Conservation (phyloP, 768 basidiomycete species). For the Candolleomyces efflorescens region DNA sequence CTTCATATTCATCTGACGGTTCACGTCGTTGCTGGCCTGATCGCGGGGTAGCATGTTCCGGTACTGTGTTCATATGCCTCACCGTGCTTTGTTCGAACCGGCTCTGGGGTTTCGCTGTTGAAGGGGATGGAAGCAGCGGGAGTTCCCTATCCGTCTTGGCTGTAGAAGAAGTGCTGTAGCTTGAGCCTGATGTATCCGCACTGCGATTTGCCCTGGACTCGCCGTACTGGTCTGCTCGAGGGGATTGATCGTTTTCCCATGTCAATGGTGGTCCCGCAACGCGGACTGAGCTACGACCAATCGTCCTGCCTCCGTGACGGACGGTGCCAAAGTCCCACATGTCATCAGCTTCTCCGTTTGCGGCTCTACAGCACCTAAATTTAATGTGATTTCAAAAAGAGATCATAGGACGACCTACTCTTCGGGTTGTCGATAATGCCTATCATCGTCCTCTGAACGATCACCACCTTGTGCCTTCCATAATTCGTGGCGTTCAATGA, state of each 20-base stretch:
- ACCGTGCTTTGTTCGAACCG: conserved; percentile 64
- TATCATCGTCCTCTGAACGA: conserved; percentile 66
- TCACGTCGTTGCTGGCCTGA: conserved; percentile 33
- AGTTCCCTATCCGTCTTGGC: conserved; percentile 62
- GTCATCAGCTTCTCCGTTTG: conserved; percentile 66
- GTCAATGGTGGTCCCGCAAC: conserved; percentile 66
- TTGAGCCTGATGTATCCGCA: conserved; percentile 27
- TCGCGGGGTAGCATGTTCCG: conserved; percentile 18
- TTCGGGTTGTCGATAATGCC: conserved; percentile 50
- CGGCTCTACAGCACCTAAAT: conserved; percentile 37
- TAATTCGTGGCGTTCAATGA: conserved; percentile 91
- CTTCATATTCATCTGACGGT: conserved; percentile 62
- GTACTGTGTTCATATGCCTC: conserved; percentile 41
- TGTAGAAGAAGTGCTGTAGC: conserved; percentile 42
- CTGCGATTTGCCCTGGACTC: conserved; percentile 23
- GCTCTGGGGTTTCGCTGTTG: conserved; percentile 12
- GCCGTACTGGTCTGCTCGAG: conserved; percentile 39
- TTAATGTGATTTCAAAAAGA: conserved; percentile 3
- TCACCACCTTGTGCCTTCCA: conserved; percentile 92
- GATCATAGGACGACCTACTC: conserved; percentile 40
- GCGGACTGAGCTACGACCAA: conserved; percentile 63
- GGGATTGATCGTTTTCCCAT: conserved; percentile 71
- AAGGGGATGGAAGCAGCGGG: conserved; percentile 35
- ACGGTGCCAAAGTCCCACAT: conserved; percentile 99
- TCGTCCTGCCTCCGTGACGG: conserved; percentile 66